phyloP scores from a whole-genome alignment of 495 filamentous ascomycete species.

The Chaetomium cochliodes region DNA sequence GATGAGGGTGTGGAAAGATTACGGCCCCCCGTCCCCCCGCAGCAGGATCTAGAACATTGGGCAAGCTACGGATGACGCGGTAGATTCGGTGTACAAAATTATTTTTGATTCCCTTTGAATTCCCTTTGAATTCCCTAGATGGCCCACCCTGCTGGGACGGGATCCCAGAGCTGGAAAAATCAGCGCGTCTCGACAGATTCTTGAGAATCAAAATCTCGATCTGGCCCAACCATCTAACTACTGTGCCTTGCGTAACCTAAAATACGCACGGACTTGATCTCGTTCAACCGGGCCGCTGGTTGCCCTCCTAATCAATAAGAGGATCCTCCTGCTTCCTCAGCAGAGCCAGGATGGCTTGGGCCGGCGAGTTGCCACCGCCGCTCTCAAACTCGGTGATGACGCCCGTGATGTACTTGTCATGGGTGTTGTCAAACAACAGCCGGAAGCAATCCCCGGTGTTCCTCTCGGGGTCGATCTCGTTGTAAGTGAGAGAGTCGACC shows the following conservation, averaged over 20 bases:
- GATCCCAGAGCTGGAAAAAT: conserved; percentile 8
- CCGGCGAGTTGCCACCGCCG: conserved; percentile 67
- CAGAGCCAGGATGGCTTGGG: conserved; percentile 69
- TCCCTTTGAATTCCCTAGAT: neutral
- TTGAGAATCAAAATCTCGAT: conserved; percentile 2
- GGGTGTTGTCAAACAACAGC: conserved; percentile 91
- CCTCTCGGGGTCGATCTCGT: conserved; percentile 73
- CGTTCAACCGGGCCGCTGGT: neutral
- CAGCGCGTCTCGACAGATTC: neutral
- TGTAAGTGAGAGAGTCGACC: conserved; percentile 85
- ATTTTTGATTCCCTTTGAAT: conserved; percentile 13
- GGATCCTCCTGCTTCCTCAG: conserved; percentile 52
- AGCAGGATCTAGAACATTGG: neutral
- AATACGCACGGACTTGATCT: neutral
- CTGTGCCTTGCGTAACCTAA: neutral
- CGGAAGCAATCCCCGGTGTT: conserved; percentile 65
- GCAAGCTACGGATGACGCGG: neutral
- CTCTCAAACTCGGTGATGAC: conserved; percentile 79
- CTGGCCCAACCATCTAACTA: conserved; percentile 6
- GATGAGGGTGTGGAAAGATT: neutral
- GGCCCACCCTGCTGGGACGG: neutral
- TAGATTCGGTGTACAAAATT: conserved; percentile 23
- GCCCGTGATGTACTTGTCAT: conserved; percentile 81
- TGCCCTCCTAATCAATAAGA: conserved; percentile 37
- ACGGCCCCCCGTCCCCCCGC: neutral